Evolutionary conservation across 768 basidiomycete species (phyloP), one percentile per base, ranked within the genome.

Genomic region (Lentinula raphanica): DNA sequence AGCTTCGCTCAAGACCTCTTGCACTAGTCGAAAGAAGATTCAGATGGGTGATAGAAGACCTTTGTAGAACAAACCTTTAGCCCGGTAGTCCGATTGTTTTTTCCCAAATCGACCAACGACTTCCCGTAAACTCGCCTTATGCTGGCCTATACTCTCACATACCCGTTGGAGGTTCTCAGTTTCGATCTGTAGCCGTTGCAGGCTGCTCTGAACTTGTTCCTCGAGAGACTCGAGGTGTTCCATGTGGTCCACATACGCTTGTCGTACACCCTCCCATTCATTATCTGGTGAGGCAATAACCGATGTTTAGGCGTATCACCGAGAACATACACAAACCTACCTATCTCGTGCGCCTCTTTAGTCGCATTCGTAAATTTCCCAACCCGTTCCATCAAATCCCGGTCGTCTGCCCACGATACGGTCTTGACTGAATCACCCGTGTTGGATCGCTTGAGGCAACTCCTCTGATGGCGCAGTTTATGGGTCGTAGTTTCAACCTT

Each of bases 381-480:
- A 58, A 86, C 74, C 62, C 85, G 83, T 7, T 76, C 77, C 27
- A 78, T 74, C 72, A 84, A 77, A 54, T 85, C 85, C 12, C 76
- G 78, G 59, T 85, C 80, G 70, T 87, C 88, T 25, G 88, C 87
- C 87, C 87, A 90, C 36, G 87, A 86, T 7, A 90, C 87, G 5
- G 81, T 80, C 71, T 90, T 90, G 17, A 76, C 69, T 28, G 82
- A 73, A 59, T 85, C 82, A 40, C 79, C 82, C 59, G 79, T 71
- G 63, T 78, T 79, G 21, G 72, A 74, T 57, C 84, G 80, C 69
- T 82, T 87, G 62, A 89, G 78, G 63, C 84, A 87, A 63, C 88
- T 89, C 58, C 85, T 75, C 60, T 81, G 73, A 56, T 77, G 82
- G 36, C 74, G 72, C 11, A 77, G 62, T 15, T 69, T 72, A 15